Conservation (phyloP, 345 rosid species). For the Heritiera fomes region DNA sequence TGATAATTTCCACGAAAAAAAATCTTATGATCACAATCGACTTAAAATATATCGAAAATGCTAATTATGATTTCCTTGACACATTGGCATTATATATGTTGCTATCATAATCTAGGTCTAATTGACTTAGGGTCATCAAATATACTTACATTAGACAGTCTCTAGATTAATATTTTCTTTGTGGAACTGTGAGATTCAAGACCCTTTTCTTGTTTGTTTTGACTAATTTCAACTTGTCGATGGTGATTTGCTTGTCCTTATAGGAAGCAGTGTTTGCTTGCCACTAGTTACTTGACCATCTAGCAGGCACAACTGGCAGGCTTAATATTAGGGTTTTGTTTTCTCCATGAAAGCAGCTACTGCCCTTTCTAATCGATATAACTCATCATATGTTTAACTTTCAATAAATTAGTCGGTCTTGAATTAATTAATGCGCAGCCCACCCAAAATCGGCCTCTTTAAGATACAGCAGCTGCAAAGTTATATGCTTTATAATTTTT, state of each 20-base stretch:
- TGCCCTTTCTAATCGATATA: background rate
- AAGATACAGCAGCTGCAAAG: background rate
- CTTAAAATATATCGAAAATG: no score
- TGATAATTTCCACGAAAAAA: background rate
- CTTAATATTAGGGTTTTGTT: slow-evolving; percentile 8
- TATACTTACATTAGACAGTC: background rate
- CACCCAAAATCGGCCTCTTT: background rate
- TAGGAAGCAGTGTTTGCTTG: background rate
- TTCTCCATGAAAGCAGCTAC: slow-evolving; percentile 6
- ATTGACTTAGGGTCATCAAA: slow-evolving; percentile 3
- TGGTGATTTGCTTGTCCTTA: slow-evolving; percentile 8
- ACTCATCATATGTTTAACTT: background rate
- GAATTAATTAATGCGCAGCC: background rate
- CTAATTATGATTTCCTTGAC: background rate
- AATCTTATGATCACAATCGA: no score
- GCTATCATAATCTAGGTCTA: background rate
- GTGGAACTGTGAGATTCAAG: no score
- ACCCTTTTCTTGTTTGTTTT: no score
- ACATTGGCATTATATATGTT: background rate
- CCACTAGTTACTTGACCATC: background rate
- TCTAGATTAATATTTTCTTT: background rate
- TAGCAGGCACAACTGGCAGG: slow-evolving; percentile 9
- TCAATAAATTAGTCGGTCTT: background rate
- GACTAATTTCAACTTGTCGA: background rate
- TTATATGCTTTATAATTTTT: background rate